Evolutionary conservation across 2,329 filamentous ascomycete genomes (phyloP), one percentile per base, ranked within the genome.

Genomic region (Chaetomium globosum): DNA sequence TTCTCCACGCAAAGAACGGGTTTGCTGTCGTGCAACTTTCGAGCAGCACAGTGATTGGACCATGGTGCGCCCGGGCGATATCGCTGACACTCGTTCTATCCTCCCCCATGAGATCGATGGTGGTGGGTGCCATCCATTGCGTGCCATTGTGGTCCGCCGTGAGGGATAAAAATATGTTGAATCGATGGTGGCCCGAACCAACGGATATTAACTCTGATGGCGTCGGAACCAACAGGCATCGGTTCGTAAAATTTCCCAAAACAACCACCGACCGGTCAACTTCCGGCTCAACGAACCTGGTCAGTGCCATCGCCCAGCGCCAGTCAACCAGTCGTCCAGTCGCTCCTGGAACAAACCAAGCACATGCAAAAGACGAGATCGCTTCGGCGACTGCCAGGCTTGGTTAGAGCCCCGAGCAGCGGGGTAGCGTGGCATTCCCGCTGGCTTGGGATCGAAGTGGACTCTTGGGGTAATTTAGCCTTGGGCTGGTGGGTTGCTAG

Each of bases 361-460:
- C 55, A 31, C 26, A 31, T n/a, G 26, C 39, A 31, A 23, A 19
- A 39, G 19, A 53, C 30, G 43, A 57, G 30, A 63, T 55, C n/a
- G 54, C 23, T 39, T 53, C 54, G 49, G 30, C 26, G 8, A 26
- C 48, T 55, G 30, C 56, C 51, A 19, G n/a, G 56, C 28, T 64
- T 36, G 56, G 62, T 64, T 64, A 64, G 56, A 46, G n/a, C 28
- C 6, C 59, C 59, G 63, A 58, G 16, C 53, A n/a, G 64, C 30
- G 36, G 63, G 59, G 64, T 51, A 65, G 59, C 26, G 59, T 62
- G 21, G 36, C 51, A 65, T 65, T 65, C 51, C 59, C 64, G 23
- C 36, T 51, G 19, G 21, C n/a, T 33, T 65, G 58, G 63, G 63
- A 59, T 49, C 21, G 12, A 23, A 36, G 56, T 49, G 57, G 62